Base-by-base conservation (phyloP, 2,329 filamentous ascomycete genomes). In the Xylaria hypoxylon region DNA sequence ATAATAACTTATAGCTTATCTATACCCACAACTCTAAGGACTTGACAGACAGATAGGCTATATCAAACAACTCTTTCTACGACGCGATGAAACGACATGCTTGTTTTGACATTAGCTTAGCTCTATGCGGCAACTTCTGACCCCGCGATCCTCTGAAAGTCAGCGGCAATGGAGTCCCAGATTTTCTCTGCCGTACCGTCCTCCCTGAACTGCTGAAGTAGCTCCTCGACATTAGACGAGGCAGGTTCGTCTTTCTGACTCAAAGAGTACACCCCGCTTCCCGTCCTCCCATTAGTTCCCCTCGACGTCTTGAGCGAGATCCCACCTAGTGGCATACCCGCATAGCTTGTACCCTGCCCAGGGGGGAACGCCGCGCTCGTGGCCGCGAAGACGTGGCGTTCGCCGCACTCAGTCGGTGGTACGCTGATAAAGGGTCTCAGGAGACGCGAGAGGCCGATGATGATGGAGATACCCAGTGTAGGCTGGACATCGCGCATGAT, bases 321-420 rank as follows among this genome's bases (percentile, higher is more conserved):
- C 8, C 53, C 58, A 22, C 48, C 48, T 1, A 61, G 33, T 26
- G 57, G 26, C 11, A 65, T 62, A 1, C 62, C 66, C 2, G 24
- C 45, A 13, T 24, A 1, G 2, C 28, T 47, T 5, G 13, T 0
- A 68, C 67, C 19, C 71, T 62, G 6, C 61, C 59, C 42, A 71
- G 65, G 65, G 3, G 77, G 69, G 67, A 74, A 80, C 44, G 68
- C 71, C 6, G 74, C 76, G 65, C 77, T 79, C 5, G 78, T 80
- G 4, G 72, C 73, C 2, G 77, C 57, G 61, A 74, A 80, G 26
- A 79, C 44, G 68, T 80, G 77, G 5, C 79, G 68, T 65, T 79
- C 77, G 19, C 79, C 79, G 40, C 67, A 72, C 60, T 80, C 78
- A 1, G 72, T 35, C 8, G 68, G 64, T 7, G 67, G 68, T 2